These are phyloP conservation scores for Candida palmyrensis DNA, from an alignment of 805 yeast genomes.

Conservation along the genomic window DNA sequence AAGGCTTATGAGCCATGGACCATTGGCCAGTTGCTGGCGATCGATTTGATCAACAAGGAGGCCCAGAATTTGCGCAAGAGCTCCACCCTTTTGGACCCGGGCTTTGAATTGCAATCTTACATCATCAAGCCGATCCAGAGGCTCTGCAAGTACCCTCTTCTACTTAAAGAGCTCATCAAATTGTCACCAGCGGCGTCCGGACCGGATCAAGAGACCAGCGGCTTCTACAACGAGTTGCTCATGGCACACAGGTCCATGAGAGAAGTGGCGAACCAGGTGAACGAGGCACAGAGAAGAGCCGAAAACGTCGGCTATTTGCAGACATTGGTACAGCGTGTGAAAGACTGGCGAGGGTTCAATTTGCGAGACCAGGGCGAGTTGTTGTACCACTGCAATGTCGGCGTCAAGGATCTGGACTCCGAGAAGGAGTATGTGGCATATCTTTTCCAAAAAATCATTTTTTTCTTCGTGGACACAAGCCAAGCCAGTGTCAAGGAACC, in stretches of 20 bases:
- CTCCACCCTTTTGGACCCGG: constrained; percentile 66
- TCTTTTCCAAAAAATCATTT: constrained; percentile 66
- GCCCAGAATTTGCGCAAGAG: constrained; percentile 50
- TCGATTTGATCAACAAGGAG: constrained; percentile 69
- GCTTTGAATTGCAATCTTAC: constrained; percentile 84
- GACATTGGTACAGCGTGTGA: constrained; percentile 67
- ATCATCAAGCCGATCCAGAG: constrained; percentile 94
- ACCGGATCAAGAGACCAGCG: constrained; percentile 11
- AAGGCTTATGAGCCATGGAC: constrained; percentile 93
- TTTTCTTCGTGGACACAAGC: constrained; percentile 37
- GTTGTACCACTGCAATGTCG: constrained; percentile 65
- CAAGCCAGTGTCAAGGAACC: constrained; percentile 23
- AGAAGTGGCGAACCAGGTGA: constrained; percentile 80
- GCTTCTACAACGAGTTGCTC: constrained; percentile 57
- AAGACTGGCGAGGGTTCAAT: constrained; percentile 90
- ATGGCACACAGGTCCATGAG: constrained; percentile 70
- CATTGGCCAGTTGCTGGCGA: constrained; percentile 80
- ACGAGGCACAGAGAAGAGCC: constrained; percentile 88
- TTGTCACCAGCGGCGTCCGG: constrained; percentile 53
- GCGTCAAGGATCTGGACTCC: constrained; percentile 60
- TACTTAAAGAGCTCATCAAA: constrained; percentile 71
- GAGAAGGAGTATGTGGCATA: constrained; percentile 90
- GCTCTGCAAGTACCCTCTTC: constrained; percentile 88
- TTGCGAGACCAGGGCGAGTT: constrained; percentile 79
- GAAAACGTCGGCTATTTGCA: constrained; percentile 74